Evolutionary conservation across 2,329 filamentous ascomycete species (phyloP).

Genomic region (Monosporascus sp.): DNA sequence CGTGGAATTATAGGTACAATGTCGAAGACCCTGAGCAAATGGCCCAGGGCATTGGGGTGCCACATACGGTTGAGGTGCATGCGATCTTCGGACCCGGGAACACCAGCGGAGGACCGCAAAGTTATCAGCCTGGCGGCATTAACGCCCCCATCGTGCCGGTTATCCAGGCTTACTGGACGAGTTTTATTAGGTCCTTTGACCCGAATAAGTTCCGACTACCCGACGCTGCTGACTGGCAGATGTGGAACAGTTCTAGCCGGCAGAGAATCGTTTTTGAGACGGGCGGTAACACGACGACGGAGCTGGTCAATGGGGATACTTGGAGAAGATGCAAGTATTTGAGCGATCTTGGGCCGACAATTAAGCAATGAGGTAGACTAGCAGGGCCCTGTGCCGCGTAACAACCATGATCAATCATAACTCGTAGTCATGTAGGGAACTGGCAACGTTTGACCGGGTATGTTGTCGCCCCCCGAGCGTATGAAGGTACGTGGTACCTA

Average conservation of each 20-base stretch:
- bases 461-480: too few species aligned
- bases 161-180: slow-evolving; percentile 68
- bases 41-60: slow-evolving; percentile 54
- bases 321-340: slow-evolving; percentile 43
- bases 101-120: slow-evolving; percentile 43
- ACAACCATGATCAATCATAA: too few species aligned
- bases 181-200: slow-evolving; percentile 62
- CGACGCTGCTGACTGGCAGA: slow-evolving; percentile 20
- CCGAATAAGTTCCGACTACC: slow-evolving; percentile 46
- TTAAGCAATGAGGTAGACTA: slow-evolving; percentile 36
- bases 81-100: slow-evolving; percentile 64
- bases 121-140: slow-evolving; percentile 45
- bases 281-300: slow-evolving; percentile 37
- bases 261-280: slow-evolving; percentile 39
- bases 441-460: too few species aligned
- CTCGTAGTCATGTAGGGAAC: too few species aligned
- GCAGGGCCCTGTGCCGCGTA: too few species aligned
- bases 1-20: slow-evolving; percentile 67
- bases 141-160: slow-evolving; percentile 56
- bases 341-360: slow-evolving; percentile 38
- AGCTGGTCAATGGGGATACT: slow-evolving; percentile 34
- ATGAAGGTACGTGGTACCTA: too few species aligned
- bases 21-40: slow-evolving; percentile 55
- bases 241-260: slow-evolving; percentile 17
- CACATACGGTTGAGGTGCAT: slow-evolving; percentile 61